These are phyloP conservation scores for Paraphaeosphaeria minitans DNA, from an alignment of 2,329 filamentous ascomycete species.

Conservation along the genomic window DNA sequence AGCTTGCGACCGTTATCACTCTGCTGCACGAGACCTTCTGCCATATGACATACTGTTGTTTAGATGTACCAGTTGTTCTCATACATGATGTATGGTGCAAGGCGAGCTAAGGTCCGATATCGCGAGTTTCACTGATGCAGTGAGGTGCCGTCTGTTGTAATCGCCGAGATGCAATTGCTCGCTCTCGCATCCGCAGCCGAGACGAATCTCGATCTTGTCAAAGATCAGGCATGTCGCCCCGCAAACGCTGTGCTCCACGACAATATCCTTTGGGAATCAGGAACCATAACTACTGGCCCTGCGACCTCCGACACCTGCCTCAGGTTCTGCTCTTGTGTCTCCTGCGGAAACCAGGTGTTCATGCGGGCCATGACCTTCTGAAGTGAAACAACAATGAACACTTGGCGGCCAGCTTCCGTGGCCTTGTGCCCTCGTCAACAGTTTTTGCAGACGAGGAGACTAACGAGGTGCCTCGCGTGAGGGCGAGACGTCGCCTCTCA, in stretches of 20 bases:
- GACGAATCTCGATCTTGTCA: neutral
- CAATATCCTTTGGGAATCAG: neutral
- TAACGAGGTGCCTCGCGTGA: neutral
- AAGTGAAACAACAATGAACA: constrained; percentile 9
- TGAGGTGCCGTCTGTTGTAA: constrained; percentile 1
- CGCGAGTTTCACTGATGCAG: neutral
- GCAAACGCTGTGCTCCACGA: neutral
- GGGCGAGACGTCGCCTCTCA: constrained; percentile 1
- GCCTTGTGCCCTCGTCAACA: neutral
- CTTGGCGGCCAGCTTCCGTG: neutral
- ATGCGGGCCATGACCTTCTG: constrained; percentile 7
- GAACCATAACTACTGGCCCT: neutral
- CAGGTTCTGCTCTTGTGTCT: neutral
- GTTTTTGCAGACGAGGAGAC: neutral
- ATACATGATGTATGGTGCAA: neutral
- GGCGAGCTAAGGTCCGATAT: neutral
- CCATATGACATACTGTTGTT: neutral
- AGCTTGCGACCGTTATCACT: constrained; percentile 2
- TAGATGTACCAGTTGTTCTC: neutral
- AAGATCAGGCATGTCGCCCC: neutral
- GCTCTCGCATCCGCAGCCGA: neutral
- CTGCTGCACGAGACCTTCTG: neutral
- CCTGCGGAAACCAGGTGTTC: constrained; percentile 14
- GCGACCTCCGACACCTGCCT: neutral
- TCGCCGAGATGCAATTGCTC: constrained; percentile 4